Percentiles rank a stretch among this genome's conserved stretches.
phyloP scores from a whole-genome alignment of 257 asterid species.

The Solanum chilense region DNA sequence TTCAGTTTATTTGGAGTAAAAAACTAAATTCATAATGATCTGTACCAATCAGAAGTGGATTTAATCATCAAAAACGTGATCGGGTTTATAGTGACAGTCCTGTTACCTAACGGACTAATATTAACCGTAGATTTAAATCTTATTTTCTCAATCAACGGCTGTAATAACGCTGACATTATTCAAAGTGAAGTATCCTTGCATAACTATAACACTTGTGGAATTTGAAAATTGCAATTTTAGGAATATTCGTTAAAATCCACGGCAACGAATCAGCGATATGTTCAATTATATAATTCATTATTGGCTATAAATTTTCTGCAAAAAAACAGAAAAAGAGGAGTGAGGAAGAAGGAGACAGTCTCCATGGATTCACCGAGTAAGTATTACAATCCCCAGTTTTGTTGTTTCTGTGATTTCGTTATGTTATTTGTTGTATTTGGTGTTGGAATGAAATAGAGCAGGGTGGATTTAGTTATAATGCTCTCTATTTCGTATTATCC shows the following conservation, averaged over 20 bases:
- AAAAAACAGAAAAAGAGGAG: neutral
- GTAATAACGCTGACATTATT: neutral
- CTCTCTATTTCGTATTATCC: neutral
- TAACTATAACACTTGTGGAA: neutral
- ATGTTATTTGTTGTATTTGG: neutral
- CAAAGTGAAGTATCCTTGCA: neutral
- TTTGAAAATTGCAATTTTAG: neutral
- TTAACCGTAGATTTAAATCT: neutral
- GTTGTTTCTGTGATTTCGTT: neutral
- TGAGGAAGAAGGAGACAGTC: neutral
- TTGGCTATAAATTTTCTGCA: neutral
- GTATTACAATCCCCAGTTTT: neutral
- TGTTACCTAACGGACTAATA: neutral
- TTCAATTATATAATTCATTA: neutral
- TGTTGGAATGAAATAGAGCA: neutral
- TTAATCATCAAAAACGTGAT: neutral
- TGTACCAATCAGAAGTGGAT: neutral
- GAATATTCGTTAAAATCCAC: neutral
- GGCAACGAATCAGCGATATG: neutral
- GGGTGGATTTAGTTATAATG: neutral
- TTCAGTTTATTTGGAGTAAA: neutral
- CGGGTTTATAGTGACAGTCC: neutral
- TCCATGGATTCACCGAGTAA: neutral
- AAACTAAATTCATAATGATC: neutral
- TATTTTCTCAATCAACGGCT: neutral